Conservation (phyloP, 2,329 filamentous ascomycete species). For the Nemania bipapillata region DNA sequence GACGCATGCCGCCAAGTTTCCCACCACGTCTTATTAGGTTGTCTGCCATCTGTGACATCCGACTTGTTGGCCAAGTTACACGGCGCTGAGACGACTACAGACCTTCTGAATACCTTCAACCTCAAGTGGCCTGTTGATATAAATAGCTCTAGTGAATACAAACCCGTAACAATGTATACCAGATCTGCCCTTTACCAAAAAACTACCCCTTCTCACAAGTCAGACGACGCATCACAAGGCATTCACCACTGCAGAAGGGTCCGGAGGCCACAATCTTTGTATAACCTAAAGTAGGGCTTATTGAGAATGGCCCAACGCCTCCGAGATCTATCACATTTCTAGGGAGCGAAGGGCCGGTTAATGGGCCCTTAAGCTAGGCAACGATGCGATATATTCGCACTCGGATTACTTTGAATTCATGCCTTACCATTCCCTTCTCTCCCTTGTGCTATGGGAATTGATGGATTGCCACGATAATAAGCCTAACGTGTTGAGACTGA, state of each 20-base stretch:
- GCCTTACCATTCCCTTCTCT: neutral
- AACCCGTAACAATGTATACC: neutral
- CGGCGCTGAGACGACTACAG: neutral
- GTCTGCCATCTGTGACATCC: neutral
- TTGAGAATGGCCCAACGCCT: neutral
- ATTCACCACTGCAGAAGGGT: neutral
- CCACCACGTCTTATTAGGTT: neutral
- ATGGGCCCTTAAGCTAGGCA: conserved; percentile 27
- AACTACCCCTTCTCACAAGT: neutral
- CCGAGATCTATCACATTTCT: neutral
- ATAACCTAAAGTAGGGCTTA: neutral
- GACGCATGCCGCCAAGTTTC: no score
- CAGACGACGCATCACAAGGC: neutral
- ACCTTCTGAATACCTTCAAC: neutral
- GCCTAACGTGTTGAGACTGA: neutral
- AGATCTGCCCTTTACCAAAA: neutral
- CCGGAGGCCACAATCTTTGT: neutral
- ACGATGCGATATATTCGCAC: neutral
- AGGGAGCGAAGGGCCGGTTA: conserved; percentile 26
- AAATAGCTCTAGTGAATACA: no score
- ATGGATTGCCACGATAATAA: neutral
- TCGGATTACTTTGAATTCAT: neutral
- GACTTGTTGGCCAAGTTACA: no score
- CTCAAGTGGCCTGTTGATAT: neutral
- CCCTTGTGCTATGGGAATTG: neutral